These are phyloP conservation scores for Dioscorea dumetorum DNA, from an alignment of 106 monocot species.

Conservation along the genomic window DNA sequence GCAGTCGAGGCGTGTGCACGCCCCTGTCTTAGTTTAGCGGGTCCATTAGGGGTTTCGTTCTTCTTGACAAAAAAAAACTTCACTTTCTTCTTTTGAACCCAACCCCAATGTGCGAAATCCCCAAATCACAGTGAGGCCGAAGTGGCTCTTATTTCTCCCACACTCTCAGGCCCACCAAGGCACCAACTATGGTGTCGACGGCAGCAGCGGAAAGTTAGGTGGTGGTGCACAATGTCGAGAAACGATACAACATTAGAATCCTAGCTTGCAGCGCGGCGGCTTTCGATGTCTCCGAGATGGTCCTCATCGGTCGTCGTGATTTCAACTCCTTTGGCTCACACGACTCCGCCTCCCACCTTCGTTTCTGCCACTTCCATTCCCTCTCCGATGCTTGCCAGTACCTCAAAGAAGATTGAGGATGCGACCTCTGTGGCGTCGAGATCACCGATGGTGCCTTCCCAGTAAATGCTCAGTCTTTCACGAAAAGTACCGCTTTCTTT, in stretches of 20 bases:
- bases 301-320: constrained; percentile 92
- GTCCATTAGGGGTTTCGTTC: too few species aligned
- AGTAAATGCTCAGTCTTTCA: constrained; percentile 29
- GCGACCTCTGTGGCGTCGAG: constrained; percentile 91
- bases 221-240: constrained; percentile 94
- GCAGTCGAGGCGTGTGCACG: too few species aligned
- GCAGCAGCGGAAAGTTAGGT: constrained; percentile 46
- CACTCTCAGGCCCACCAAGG: neutral
- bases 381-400: constrained; percentile 55
- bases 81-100: too few species aligned
- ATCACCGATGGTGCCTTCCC: constrained; percentile 62
- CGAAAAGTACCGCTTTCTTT: constrained; percentile 93
- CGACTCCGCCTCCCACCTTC: constrained; percentile 73
- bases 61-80: too few species aligned
- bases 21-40: too few species aligned
- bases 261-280: constrained; percentile 87
- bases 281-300: constrained; percentile 84
- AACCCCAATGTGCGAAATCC: too few species aligned
- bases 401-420: constrained; percentile 76
- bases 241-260: constrained; percentile 95
- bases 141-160: neutral
- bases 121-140: too few species aligned
- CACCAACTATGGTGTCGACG: constrained; percentile 11
- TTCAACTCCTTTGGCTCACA: constrained; percentile 96
- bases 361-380: constrained; percentile 78